These are phyloP conservation scores for Aquanectria penicillioides DNA, from an alignment of 2,329 filamentous ascomycete species.

Conservation along the genomic window DNA sequence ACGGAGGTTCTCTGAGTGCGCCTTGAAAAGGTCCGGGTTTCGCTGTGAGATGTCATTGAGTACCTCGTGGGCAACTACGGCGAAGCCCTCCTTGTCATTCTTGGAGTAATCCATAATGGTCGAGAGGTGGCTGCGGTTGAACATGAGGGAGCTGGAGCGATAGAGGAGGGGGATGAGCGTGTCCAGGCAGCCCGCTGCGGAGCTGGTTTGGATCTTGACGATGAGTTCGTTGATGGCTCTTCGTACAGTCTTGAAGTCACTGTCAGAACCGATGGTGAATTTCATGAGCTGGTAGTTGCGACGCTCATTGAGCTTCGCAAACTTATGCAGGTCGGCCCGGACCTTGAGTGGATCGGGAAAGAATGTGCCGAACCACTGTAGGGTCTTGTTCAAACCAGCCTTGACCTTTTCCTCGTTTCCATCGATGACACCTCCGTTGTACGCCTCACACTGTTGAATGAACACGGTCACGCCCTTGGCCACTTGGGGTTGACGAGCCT, in stretches of 20 bases:
- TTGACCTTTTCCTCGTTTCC: slow-evolving; percentile 77
- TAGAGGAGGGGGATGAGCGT: slow-evolving; percentile 86
- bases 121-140: slow-evolving; percentile 93
- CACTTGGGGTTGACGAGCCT: slow-evolving; percentile 79
- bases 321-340: slow-evolving; percentile 83
- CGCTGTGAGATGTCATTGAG: slow-evolving; percentile 91
- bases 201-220: slow-evolving; percentile 78
- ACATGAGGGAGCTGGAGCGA: slow-evolving; percentile 83
- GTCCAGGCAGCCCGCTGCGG: slow-evolving; percentile 74
- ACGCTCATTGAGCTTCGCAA: slow-evolving; percentile 90
- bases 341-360: slow-evolving; percentile 81
- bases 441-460: slow-evolving; percentile 85
- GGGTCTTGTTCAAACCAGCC: slow-evolving; percentile 74
- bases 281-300: slow-evolving; percentile 89
- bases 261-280: slow-evolving; percentile 84
- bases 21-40: slow-evolving; percentile 91
- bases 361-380: slow-evolving; percentile 77
- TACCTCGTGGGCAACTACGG: slow-evolving; percentile 84
- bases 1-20: slow-evolving; percentile 91
- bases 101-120: slow-evolving; percentile 89
- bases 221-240: slow-evolving; percentile 91
- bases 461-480: slow-evolving; percentile 80
- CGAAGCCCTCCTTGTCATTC: slow-evolving; percentile 82
- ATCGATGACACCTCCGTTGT: slow-evolving; percentile 86
- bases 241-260: slow-evolving; percentile 90